Evolutionary conservation across 2,329 filamentous ascomycete species (phyloP).

Genomic region (Calonectria hongkongensis): DNA sequence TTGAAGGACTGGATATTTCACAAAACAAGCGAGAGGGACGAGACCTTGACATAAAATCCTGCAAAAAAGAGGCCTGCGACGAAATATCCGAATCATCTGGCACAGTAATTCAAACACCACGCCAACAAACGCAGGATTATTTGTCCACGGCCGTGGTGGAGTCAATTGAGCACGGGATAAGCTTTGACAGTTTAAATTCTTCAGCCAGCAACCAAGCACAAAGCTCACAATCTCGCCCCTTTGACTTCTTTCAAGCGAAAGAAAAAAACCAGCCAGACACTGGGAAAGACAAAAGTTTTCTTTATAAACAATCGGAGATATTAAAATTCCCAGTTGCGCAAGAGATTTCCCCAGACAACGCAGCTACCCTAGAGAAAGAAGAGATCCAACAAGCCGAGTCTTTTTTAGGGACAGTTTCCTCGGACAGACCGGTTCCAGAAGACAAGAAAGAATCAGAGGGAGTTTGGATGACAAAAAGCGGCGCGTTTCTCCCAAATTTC

Average conservation of each 20-base stretch:
- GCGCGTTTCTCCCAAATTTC: slow-evolving; percentile 28
- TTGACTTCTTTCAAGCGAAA: neutral
- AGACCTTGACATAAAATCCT: neutral
- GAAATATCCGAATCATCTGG: slow-evolving; percentile 56
- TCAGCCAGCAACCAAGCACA: slow-evolving; percentile 1
- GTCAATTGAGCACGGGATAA: slow-evolving; percentile 58
- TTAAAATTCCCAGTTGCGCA: neutral
- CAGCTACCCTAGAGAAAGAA: slow-evolving; percentile 19
- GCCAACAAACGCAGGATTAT: slow-evolving; percentile 50
- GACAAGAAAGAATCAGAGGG: slow-evolving; percentile 24
- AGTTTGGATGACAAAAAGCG: slow-evolving; percentile 34
- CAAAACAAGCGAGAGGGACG: neutral
- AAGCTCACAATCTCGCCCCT: neutral
- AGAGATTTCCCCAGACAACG: neutral
- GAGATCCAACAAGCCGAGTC: slow-evolving; percentile 21
- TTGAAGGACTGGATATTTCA: slow-evolving; percentile 42
- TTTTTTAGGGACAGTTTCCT: slow-evolving; percentile 62
- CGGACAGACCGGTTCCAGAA: slow-evolving; percentile 41
- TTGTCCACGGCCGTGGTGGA: slow-evolving; percentile 54
- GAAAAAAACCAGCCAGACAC: neutral
- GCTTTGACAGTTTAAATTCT: slow-evolving; percentile 50
- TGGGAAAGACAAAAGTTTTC: no score
- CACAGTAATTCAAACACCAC: slow-evolving; percentile 63
- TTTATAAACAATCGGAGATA: neutral
- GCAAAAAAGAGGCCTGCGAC: neutral